These are phyloP conservation scores for Vitis hybrid DNA, from an alignment of 177 flowering plant genomes.

Conservation along the genomic window DNA sequence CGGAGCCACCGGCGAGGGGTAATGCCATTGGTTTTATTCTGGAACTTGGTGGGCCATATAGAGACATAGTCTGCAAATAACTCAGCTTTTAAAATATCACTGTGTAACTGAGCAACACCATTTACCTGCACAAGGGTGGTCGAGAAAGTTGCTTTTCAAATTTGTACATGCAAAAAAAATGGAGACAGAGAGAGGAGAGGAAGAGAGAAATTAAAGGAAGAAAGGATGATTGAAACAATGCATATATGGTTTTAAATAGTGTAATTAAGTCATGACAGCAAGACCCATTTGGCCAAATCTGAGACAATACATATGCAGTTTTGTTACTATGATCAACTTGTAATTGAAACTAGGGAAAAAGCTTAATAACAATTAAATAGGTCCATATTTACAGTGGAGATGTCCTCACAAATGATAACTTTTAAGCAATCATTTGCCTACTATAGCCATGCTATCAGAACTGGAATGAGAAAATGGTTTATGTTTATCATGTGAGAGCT, in stretches of 20 bases:
- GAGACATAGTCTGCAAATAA: conserved; percentile 91
- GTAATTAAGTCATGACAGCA: too few relatives aligned
- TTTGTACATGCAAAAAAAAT: background rate
- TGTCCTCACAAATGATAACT: background rate
- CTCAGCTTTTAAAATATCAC: conserved; percentile 86
- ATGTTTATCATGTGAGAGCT: background rate
- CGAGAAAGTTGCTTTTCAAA: background rate
- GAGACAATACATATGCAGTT: background rate
- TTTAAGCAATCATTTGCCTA: background rate
- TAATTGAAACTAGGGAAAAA: too few relatives aligned
- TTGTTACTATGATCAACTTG: background rate
- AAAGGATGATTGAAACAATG: background rate
- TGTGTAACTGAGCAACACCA: conserved; percentile 97
- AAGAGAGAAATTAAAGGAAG: background rate
- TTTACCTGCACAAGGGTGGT: conserved; percentile 60
- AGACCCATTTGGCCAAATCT: background rate
- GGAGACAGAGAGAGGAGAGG: background rate
- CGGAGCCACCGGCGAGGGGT: conserved; percentile 98
- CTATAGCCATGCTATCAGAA: background rate
- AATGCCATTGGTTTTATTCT: conserved; percentile 96
- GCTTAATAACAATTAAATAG: background rate
- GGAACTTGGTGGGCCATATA: conserved; percentile 92
- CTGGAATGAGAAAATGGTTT: background rate
- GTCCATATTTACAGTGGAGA: background rate
- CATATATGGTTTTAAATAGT: too few relatives aligned